These are phyloP conservation scores for Cenchrus americanus DNA, from an alignment of 176 grass and related monocot genomes.

Conservation along the genomic window DNA sequence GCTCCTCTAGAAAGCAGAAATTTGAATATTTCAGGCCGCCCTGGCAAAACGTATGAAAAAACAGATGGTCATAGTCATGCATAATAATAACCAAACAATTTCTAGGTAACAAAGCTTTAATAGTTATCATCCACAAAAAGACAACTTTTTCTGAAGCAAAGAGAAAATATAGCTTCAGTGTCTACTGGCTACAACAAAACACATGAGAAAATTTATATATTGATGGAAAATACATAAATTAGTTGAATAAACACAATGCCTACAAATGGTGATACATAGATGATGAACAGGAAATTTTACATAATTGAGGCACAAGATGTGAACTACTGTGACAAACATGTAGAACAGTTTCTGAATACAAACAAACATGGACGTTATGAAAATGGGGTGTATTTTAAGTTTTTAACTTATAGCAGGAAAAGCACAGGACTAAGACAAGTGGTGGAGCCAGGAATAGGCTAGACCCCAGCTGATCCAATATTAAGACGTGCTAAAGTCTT, in stretches of 20 bases:
- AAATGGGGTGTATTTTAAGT: neutral
- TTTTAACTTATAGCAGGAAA: neutral
- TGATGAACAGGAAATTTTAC: neutral
- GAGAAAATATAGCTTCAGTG: neutral
- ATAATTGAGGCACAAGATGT: neutral
- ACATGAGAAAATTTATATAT: neutral
- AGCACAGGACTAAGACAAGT: neutral
- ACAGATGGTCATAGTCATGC: slow-evolving; percentile 8
- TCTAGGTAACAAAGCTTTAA: neutral
- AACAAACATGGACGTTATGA: neutral
- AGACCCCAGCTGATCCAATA: neutral
- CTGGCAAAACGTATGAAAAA: slow-evolving; percentile 38
- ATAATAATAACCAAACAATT: neutral
- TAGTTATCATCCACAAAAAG: slow-evolving; percentile 14
- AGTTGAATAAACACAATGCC: neutral
- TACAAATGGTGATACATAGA: neutral
- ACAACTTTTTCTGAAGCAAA: neutral
- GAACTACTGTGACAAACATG: neutral
- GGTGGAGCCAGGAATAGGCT: neutral
- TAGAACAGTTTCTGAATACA: neutral
- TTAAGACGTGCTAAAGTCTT: neutral
- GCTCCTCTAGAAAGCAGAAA: slow-evolving; percentile 56
- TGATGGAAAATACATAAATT: neutral
- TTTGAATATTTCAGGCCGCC: slow-evolving; percentile 34
- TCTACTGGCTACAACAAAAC: neutral